A percentile compares a stretch with the other conserved stretches of the same genome.
Conservation (phyloP, 2,329 filamentous ascomycete species). For the Trichoderma atroviride region DNA sequence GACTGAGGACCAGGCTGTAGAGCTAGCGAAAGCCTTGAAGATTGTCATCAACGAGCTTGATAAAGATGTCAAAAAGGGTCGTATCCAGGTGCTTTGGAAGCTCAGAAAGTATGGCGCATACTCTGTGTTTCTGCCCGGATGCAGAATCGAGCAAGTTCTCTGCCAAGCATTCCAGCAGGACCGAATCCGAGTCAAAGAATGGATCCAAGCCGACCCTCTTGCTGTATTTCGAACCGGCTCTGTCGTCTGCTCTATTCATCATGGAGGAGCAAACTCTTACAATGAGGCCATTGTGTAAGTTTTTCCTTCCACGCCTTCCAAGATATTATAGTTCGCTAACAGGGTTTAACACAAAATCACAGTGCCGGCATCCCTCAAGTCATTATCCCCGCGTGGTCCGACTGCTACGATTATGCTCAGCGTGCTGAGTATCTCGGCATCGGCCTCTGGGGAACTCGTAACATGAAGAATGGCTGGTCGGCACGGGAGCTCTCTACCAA, state of each 20-base stretch:
- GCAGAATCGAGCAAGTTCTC: conserved; percentile 32
- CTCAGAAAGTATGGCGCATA: conserved; percentile 32
- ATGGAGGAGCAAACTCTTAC: conserved; percentile 52
- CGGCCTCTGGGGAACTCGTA: conserved; percentile 38
- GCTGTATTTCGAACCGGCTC: conserved; percentile 43
- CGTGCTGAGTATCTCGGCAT: conserved; percentile 49
- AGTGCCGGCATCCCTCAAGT: conserved; percentile 51
- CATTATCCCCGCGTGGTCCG: conserved; percentile 49
- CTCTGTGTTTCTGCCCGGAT: conserved; percentile 21
- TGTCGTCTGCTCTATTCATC: conserved; percentile 47
- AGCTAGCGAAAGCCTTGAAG: conserved; percentile 44
- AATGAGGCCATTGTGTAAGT: conserved; percentile 43
- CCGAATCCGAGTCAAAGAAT: conserved; percentile 43
- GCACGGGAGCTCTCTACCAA: conserved; percentile 30
- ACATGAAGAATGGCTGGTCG: conserved; percentile 33
- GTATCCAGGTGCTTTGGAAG: conserved; percentile 42
- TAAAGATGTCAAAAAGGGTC: background rate
- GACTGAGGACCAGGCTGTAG: conserved; percentile 40
- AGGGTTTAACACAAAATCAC: conserved; percentile 3
- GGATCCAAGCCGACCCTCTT: conserved; percentile 45
- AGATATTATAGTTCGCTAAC: background rate
- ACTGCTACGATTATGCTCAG: conserved; percentile 51
- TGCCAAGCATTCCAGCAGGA: conserved; percentile 34
- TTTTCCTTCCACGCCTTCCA: background rate
- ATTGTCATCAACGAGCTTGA: conserved; percentile 39